Conservation (phyloP, 192 early-diverging fungal species). For the Allomyces macrogynus region DNA sequence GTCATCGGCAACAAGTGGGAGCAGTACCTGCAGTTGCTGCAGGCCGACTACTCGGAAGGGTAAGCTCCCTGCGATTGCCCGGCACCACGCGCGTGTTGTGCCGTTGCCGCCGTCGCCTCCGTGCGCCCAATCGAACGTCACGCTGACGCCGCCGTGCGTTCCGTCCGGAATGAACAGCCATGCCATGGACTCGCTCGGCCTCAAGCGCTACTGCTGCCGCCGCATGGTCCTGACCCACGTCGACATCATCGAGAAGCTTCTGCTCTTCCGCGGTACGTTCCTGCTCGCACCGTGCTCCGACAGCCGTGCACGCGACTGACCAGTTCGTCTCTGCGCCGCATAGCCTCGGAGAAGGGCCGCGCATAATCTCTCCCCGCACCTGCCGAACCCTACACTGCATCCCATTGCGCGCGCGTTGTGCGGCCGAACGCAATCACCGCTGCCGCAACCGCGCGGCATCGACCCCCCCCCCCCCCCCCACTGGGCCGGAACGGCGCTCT, state of each 20-base stretch:
- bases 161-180: conserved; percentile 21
- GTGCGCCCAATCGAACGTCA: not conserved
- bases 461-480: no score
- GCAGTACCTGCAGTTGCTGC: conserved; percentile 57
- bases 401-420: no score
- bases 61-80: conserved; percentile 9
- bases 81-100: not conserved
- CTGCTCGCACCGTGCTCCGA: no score
- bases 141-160: no score
- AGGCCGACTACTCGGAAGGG: conserved; percentile 61
- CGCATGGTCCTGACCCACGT: conserved; percentile 97
- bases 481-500: no score
- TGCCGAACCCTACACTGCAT: no score
- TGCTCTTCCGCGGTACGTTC: conserved; percentile 68
- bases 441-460: no score
- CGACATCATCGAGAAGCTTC: conserved; percentile 90
- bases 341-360: no score
- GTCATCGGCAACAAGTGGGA: conserved; percentile 98
- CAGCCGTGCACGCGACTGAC: no score
- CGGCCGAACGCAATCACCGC: no score
- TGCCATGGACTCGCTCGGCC: conserved; percentile 47
- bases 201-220: conserved; percentile 89
- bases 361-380: no score
- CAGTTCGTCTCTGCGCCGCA: no score
- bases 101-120: not conserved